Evolutionary conservation across 1,284 basidiomycete species (phyloP).

Genomic region (Tylopilus sp.): DNA sequence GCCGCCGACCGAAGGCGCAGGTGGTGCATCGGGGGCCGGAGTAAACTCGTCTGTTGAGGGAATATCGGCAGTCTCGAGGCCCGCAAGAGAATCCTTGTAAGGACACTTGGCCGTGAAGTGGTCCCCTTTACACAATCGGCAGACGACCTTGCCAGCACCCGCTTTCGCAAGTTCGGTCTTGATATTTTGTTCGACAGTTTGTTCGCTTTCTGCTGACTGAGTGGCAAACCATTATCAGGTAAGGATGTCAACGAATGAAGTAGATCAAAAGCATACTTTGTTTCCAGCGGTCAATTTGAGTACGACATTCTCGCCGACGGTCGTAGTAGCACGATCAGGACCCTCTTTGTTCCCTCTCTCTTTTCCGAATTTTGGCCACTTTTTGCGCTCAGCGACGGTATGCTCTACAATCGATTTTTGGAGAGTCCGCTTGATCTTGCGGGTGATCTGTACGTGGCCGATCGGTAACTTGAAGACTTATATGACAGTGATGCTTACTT

Average conservation of each 20-base stretch:
- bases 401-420: conserved; percentile 94
- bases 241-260: neutral
- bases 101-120: conserved; percentile 99
- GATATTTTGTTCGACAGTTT: conserved; percentile 64
- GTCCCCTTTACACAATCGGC: conserved; percentile 93
- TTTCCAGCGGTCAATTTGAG: conserved; percentile 85
- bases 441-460: conserved; percentile 58
- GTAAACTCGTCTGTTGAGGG: conserved; percentile 51
- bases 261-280: conserved; percentile 49
- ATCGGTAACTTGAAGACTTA: conserved; percentile 1
- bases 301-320: conserved; percentile 86
- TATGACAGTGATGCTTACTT: conserved; percentile 45
- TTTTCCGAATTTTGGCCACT: conserved; percentile 91
- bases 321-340: conserved; percentile 92
- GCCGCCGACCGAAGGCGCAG: conserved; percentile 45
- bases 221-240: neutral
- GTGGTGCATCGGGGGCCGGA: conserved; percentile 38
- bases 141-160: conserved; percentile 85
- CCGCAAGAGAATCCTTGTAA: conserved; percentile 90
- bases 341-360: conserved; percentile 88
- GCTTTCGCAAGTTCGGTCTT: conserved; percentile 66
- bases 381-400: conserved; percentile 87
- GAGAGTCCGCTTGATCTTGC: conserved; percentile 81
- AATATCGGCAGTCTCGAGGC: conserved; percentile 59
- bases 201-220: conserved; percentile 60